These are phyloP conservation scores for Blastomyces gilchristii DNA, from an alignment of 2,329 filamentous ascomycete genomes.

Conservation along the genomic window DNA sequence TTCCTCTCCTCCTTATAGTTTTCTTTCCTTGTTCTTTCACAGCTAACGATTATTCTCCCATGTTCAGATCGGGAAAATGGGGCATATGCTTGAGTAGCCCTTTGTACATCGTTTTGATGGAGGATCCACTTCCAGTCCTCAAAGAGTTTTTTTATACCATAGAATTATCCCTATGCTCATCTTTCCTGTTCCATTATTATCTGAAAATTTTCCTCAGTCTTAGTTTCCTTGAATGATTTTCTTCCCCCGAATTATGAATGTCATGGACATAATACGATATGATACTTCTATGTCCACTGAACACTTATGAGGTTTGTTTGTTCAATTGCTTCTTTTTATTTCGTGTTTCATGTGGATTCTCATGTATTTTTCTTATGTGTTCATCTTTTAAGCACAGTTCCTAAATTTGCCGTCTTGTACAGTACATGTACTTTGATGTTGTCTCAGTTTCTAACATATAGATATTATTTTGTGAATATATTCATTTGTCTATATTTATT, in stretches of 20 bases:
- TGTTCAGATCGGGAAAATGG: slow-evolving; percentile 72
- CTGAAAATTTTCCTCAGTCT: not conserved
- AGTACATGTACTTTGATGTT: not conserved
- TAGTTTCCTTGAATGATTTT: not conserved
- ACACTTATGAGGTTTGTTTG: not conserved
- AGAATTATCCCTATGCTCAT: not conserved
- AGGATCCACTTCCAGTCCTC: not conserved
- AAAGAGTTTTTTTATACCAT: not conserved
- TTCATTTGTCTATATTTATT: no score
- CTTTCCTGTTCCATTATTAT: not conserved
- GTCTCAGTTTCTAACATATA: not conserved
- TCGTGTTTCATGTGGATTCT: not conserved
- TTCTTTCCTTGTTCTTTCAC: not conserved
- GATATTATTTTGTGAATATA: no score
- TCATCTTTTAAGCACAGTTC: not conserved
- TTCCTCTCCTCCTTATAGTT: slow-evolving; percentile 8
- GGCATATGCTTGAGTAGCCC: slow-evolving; percentile 52
- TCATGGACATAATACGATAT: no score
- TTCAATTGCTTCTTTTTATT: not conserved
- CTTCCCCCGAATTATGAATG: not conserved
- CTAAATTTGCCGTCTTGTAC: not conserved
- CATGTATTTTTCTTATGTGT: not conserved
- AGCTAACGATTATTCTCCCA: slow-evolving; percentile 3
- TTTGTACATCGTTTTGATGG: not conserved
- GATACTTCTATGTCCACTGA: not conserved